Percentiles rank a stretch among this genome's conserved stretches.
Evolutionary conservation across 139 green algal genomes (phyloP).

Genomic region (Chlorella ohadii): DNA sequence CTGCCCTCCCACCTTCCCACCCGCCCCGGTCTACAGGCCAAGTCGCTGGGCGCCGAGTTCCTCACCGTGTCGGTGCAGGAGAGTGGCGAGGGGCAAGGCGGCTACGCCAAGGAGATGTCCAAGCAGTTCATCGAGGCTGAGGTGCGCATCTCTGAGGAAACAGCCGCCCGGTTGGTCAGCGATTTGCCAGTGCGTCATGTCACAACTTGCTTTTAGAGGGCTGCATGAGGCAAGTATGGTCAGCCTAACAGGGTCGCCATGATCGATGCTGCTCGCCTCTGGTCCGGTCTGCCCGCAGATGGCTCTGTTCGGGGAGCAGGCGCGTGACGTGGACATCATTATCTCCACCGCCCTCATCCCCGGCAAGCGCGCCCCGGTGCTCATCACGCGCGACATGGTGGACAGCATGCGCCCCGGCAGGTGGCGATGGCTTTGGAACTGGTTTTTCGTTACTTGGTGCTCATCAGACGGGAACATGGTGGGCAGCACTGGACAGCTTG

Average conservation of each 20-base stretch:
- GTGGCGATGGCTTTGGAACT: no score
- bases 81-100: slow-evolving; percentile 75
- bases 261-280: no score
- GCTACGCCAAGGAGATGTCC: slow-evolving; percentile 90
- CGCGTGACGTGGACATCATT: slow-evolving; percentile 91
- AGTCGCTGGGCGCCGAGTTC: slow-evolving; percentile 88
- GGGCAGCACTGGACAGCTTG: slow-evolving; percentile 63
- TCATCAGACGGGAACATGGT: slow-evolving; percentile 88
- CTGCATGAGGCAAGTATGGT: no score
- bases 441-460: no score
- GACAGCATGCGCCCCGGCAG: slow-evolving; percentile 81
- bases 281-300: slow-evolving; percentile 34
- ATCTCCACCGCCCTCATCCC: slow-evolving; percentile 90
- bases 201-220: no score
- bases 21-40: slow-evolving; percentile 53
- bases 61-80: slow-evolving; percentile 85
- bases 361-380: slow-evolving; percentile 83
- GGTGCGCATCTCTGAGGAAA: no score
- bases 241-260: no score
- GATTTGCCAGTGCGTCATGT: no score
- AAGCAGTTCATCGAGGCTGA: slow-evolving; percentile 85
- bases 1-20: no score
- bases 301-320: slow-evolving; percentile 75
- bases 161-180: no score
- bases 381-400: slow-evolving; percentile 86